Evolutionary conservation across 768 basidiomycete genomes (phyloP), one percentile per base, ranked within the genome.

Genomic region (Solioccasus polychromus): DNA sequence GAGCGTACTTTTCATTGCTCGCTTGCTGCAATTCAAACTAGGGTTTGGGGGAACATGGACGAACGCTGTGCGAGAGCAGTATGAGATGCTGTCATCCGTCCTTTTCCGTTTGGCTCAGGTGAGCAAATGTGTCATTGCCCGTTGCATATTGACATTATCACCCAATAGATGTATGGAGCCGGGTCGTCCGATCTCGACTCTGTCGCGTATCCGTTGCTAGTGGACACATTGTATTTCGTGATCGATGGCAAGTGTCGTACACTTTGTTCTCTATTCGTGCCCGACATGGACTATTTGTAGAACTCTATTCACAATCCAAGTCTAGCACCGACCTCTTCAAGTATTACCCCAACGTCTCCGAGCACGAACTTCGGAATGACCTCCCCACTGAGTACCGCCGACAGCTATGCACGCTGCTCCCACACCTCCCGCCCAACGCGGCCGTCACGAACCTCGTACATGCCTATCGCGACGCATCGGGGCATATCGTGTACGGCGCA

Each of bases 181-280:
- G 78, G 81, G n/a, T 66, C 69, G 32, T 67, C 53, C 4, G 52
- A 72, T 41, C 63, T 79, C 8, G 79, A 85, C 55, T 62, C 77
- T 2, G 71, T 81, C 34, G 69, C 77, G 35, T 89, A 82, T 64
- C 75, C 83, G 0, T 60, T 89, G 34, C 65, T 90, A 25, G 62
- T 88, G 19, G 88, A 92, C 67, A 90, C 88, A 3, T 66, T 87
- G 1, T 79, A 80, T 54, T 86, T 82, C 57, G 64, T 88, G 8
- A 71, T 85, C 24, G 89, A 91, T 57, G 88, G 88, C 88, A 54
- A 75, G 5, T 50, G 22, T 11, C 8, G 15, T 12, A 5, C 3
- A 11, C 24, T 4, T 14, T 20, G 22, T 24, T 2, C n/a, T 17
- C 3, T 22, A 2, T 2, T 10, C 14, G 5, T 14, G 14, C 28